These are phyloP conservation scores for Capsicum pubescens DNA, from an alignment of 257 asterid genomes.

Conservation along the genomic window DNA sequence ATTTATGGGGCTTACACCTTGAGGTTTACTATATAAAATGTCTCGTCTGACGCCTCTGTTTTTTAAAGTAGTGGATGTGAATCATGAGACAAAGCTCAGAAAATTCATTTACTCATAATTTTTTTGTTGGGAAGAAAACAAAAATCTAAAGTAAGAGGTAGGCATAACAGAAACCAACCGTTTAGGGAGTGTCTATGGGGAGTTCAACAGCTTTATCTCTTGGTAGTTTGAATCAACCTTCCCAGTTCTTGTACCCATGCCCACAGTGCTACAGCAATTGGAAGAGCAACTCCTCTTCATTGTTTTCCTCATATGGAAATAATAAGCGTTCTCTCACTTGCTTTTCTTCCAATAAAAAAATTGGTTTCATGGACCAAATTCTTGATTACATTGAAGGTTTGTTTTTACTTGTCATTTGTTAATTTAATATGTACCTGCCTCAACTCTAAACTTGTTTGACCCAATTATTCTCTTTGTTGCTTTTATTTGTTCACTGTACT, in stretches of 20 bases:
- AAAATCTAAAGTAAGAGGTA: neutral
- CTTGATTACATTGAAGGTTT: constrained; percentile 95
- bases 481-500: too few species aligned
- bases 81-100: too few species aligned
- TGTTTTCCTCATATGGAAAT: constrained; percentile 30
- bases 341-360: constrained; percentile 81
- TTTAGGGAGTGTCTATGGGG: constrained; percentile 8
- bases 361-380: constrained; percentile 85
- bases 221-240: neutral
- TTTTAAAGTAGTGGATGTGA: too few species aligned
- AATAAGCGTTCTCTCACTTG: constrained; percentile 59
- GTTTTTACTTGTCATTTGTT: neutral
- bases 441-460: too few species aligned
- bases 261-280: neutral
- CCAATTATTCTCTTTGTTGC: too few species aligned
- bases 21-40: too few species aligned
- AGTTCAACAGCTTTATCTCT: constrained; percentile 22
- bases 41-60: too few species aligned
- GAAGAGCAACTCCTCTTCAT: neutral
- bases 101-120: too few species aligned
- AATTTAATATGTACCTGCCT: too few species aligned
- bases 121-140: too few species aligned
- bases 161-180: constrained; percentile 24
- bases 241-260: too few species aligned
- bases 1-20: too few species aligned